These are phyloP conservation scores for Agaricus subrufescens DNA, from an alignment of 768 basidiomycete genomes.

Conservation along the genomic window DNA sequence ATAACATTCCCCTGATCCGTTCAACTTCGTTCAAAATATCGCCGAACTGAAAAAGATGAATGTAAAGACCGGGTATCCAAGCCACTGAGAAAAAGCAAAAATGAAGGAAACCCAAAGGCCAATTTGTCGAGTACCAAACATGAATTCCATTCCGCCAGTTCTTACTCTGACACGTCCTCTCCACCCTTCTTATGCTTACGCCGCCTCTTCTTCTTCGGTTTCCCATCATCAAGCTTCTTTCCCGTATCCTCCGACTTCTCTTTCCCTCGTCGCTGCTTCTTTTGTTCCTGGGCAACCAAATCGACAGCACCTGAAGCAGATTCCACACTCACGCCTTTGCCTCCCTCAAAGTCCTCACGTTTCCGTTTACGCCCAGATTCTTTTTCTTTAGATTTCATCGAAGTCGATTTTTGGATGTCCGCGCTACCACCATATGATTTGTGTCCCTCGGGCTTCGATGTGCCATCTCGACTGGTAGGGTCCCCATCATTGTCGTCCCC, in stretches of 20 bases:
- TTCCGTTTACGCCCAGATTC: conserved; percentile 20
- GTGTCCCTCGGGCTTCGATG: neutral
- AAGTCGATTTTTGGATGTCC: conserved; percentile 14
- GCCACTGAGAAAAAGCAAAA: too few species aligned
- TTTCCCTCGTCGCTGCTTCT: neutral
- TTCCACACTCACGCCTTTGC: conserved; percentile 12
- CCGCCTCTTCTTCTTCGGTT: conserved; percentile 14
- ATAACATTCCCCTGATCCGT: too few species aligned
- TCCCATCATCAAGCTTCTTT: conserved; percentile 5
- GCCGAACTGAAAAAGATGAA: too few species aligned
- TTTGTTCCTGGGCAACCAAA: conserved; percentile 18
- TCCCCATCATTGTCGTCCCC: conserved; percentile 1
- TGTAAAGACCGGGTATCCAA: too few species aligned
- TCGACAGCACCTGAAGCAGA: neutral
- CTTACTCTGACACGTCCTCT: conserved; percentile 10
- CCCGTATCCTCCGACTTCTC: neutral
- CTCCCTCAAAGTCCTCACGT: conserved; percentile 19
- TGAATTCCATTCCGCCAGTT: neutral
- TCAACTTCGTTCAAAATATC: too few species aligned
- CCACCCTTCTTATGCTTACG: conserved; percentile 17
- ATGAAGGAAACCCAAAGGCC: neutral
- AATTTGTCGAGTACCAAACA: neutral
- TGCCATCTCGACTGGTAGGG: conserved; percentile 13
- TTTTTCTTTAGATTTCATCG: conserved; percentile 25
- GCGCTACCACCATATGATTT: conserved; percentile 14